Conservation (phyloP, 768 basidiomycete species). For the Gloeopeniophorella convolvens region DNA sequence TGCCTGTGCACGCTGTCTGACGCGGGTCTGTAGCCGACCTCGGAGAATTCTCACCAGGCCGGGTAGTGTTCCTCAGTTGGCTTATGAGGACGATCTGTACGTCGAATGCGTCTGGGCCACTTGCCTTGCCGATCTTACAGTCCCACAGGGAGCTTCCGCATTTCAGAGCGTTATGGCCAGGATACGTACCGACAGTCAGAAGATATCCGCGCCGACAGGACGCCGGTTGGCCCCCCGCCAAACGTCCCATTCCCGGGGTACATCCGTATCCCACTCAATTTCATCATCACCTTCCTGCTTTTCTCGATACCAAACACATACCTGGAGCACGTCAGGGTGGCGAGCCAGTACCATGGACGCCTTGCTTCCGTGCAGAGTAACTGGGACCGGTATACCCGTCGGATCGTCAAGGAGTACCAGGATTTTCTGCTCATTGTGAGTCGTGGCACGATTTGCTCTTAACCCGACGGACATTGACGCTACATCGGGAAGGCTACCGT, state of each 20-base stretch:
- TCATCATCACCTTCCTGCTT: slow-evolving; percentile 39
- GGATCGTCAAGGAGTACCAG: slow-evolving; percentile 48
- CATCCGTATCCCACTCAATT: slow-evolving; percentile 28
- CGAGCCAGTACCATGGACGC: slow-evolving; percentile 45
- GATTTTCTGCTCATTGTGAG: slow-evolving; percentile 51
- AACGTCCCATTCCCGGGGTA: slow-evolving; percentile 6
- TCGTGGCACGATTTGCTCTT: not conserved
- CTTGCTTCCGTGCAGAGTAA: slow-evolving; percentile 40
- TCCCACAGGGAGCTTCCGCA: slow-evolving; percentile 35
- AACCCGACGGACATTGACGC: not conserved
- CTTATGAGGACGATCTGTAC: slow-evolving; percentile 43
- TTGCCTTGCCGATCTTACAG: not conserved
- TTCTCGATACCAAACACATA: slow-evolving; percentile 51
- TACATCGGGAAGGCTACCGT: slow-evolving; percentile 41
- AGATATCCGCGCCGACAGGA: slow-evolving; percentile 22
- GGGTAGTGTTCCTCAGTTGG: slow-evolving; percentile 44
- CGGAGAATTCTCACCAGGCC: slow-evolving; percentile 33
- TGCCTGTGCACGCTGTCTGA: not conserved
- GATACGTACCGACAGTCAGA: slow-evolving; percentile 26
- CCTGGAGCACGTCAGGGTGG: slow-evolving; percentile 40
- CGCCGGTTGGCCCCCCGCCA: slow-evolving; percentile 16
- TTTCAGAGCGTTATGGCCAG: slow-evolving; percentile 40
- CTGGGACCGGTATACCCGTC: slow-evolving; percentile 45
- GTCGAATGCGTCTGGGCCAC: not conserved
- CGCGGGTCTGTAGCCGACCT: not conserved